These are phyloP conservation scores for Dactylorhiza incarnata DNA, from an alignment of 106 monocot genomes.

Conservation along the genomic window DNA sequence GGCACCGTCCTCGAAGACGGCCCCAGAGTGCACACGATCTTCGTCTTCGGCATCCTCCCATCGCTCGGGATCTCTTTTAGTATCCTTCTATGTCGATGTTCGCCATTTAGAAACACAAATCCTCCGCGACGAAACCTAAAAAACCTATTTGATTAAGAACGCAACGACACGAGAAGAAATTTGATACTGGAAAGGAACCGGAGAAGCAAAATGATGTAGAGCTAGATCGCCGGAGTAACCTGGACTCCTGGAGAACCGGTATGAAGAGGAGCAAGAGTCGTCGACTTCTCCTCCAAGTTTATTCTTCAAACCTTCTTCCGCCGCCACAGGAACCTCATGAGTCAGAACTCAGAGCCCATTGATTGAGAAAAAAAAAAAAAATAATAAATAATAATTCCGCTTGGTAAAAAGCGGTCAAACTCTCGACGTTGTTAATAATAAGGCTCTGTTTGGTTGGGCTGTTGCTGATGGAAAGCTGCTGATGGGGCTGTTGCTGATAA, in stretches of 20 bases:
- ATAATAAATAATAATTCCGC: too few relatives aligned
- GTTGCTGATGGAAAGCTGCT: too few relatives aligned
- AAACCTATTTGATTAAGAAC: background rate
- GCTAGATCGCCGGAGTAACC: background rate
- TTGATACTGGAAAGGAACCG: background rate
- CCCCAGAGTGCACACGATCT: constrained; percentile 70
- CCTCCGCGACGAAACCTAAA: background rate
- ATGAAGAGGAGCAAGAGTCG: too few relatives aligned
- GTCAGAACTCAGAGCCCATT: too few relatives aligned
- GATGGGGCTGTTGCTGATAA: too few relatives aligned
- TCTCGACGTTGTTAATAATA: too few relatives aligned
- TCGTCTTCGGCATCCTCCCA: constrained; percentile 46
- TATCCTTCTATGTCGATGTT: constrained; percentile 51
- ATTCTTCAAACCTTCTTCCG: background rate
- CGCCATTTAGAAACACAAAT: constrained; percentile 21
- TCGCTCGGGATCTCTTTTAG: constrained; percentile 47
- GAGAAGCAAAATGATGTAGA: too few relatives aligned
- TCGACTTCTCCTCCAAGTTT: background rate
- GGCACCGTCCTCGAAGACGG: constrained; percentile 59
- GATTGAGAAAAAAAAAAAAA: too few relatives aligned
- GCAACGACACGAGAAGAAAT: background rate
- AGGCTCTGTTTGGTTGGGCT: too few relatives aligned
- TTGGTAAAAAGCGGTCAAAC: too few relatives aligned
- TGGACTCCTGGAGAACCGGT: too few relatives aligned
- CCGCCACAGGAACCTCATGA: too few relatives aligned